A percentile compares a stretch with the other conserved stretches of the same genome.
phyloP scores from a whole-genome alignment of 108 stramenopile genomes.

The Nitzschia inconspicua region DNA sequence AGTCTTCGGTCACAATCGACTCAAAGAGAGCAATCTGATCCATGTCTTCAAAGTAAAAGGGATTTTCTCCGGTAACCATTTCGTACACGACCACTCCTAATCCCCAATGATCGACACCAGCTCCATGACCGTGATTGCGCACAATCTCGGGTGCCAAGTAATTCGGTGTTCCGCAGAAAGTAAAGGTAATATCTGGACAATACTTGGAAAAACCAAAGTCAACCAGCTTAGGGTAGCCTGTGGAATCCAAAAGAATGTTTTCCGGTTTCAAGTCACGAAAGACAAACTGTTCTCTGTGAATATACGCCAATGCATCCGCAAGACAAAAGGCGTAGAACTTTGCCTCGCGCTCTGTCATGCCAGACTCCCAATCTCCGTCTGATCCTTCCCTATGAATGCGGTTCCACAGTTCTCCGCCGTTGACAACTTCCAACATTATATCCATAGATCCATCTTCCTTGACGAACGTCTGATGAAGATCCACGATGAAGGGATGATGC shows the following conservation, averaged over 20 bases:
- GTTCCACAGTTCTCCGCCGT: constrained; percentile 67
- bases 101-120: constrained; percentile 88
- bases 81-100: constrained; percentile 89
- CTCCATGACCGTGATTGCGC: constrained; percentile 63
- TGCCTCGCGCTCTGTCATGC: constrained; percentile 21
- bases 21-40: constrained; percentile 72
- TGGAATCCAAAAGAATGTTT: constrained; percentile 44
- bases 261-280: constrained; percentile 94
- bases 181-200: constrained; percentile 73
- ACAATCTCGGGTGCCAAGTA: constrained; percentile 75
- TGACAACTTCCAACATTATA: constrained; percentile 48
- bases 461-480: constrained; percentile 40
- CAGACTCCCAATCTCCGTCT: constrained; percentile 35
- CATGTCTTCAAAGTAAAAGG: constrained; percentile 60
- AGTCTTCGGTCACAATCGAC: constrained; percentile 65
- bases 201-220: constrained; percentile 57
- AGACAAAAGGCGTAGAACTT: constrained; percentile 25
- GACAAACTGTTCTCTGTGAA: constrained; percentile 66
- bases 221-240: constrained; percentile 77
- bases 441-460: constrained; percentile 63
- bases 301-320: constrained; percentile 44
- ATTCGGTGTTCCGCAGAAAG: constrained; percentile 94
- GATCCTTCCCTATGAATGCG: constrained; percentile 38
- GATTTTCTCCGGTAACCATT: constrained; percentile 69
- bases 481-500: constrained; percentile 60